Percentiles rank a stretch among this genome's conserved stretches.
phyloP scores from a whole-genome alignment of 2,329 filamentous ascomycete species.

The Dactylellina sp. region DNA sequence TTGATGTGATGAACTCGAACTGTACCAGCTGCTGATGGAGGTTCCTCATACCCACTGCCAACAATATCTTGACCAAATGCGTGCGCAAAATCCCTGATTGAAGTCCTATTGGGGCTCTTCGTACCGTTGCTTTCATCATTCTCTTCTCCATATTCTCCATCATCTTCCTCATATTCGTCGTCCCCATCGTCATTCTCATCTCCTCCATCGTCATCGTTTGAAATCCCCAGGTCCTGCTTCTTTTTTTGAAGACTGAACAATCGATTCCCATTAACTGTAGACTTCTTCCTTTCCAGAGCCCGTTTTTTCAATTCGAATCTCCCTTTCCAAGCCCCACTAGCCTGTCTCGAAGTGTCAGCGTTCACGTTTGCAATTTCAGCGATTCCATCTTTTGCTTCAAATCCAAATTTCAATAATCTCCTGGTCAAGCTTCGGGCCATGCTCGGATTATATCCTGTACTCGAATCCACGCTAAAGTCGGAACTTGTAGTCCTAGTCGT shows the following conservation, averaged over 20 bases:
- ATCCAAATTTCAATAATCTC: conserved; percentile 47
- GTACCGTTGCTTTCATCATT: background rate
- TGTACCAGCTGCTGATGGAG: conserved; percentile 18
- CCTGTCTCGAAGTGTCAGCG: conserved; percentile 1
- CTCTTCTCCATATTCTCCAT: background rate
- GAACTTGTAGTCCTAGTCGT: conserved; percentile 25
- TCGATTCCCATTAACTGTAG: background rate
- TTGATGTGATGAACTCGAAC: conserved; percentile 44
- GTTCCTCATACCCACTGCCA: background rate
- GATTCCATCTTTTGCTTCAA: conserved; percentile 44
- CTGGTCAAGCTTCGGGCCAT: conserved; percentile 50
- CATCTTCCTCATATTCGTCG: background rate
- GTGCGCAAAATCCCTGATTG: conserved; percentile 50
- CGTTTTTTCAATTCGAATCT: conserved; percentile 38
- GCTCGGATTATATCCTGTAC: conserved; percentile 42
- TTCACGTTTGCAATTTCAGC: background rate
- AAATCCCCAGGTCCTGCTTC: background rate
- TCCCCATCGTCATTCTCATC: conserved; percentile 5
- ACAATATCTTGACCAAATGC: conserved; percentile 43
- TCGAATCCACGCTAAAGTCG: conserved; percentile 29
- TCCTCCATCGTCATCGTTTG: background rate
- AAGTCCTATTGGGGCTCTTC: conserved; percentile 14
- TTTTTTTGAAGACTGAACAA: conserved; percentile 46
- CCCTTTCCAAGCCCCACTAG: conserved; percentile 39
- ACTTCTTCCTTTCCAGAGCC: conserved; percentile 33